Conservation (phyloP, 2,329 filamentous ascomycete species). For the Stachybotrys chlorohalonatus region DNA sequence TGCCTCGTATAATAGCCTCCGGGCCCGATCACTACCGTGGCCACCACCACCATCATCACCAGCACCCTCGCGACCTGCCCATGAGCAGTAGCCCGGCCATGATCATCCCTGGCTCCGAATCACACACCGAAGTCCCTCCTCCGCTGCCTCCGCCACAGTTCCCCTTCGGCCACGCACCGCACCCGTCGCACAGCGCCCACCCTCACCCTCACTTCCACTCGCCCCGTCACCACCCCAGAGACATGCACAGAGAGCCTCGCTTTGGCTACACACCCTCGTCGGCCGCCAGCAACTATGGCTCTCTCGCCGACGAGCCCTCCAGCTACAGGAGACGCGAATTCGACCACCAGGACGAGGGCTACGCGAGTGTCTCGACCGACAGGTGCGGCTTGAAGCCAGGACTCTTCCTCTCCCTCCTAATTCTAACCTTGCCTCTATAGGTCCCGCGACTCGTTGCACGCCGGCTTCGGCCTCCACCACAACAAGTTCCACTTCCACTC, state of each 20-base stretch:
- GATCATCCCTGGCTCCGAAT: conserved; percentile 30
- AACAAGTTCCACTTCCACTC: conserved; percentile 39
- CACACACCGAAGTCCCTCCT: conserved; percentile 22
- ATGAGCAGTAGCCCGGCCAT: conserved; percentile 27
- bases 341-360: conserved; percentile 30
- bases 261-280: conserved; percentile 12
- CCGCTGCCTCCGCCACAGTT: conserved; percentile 35
- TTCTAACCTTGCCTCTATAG: conserved; percentile 15
- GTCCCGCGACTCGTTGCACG: conserved; percentile 30
- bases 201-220: not conserved
- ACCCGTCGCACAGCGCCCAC: not conserved
- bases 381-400: conserved; percentile 15
- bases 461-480: conserved; percentile 41
- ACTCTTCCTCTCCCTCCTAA: not conserved
- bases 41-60: conserved; percentile 13
- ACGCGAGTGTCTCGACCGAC: conserved; percentile 28
- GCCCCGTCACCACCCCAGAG: conserved; percentile 10
- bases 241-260: conserved; percentile 16
- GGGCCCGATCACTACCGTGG: conserved; percentile 10
- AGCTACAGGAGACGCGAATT: conserved; percentile 22
- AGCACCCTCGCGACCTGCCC: conserved; percentile 17
- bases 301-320: conserved; percentile 22
- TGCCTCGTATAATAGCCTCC: conserved; percentile 28
- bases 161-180: conserved; percentile 19
- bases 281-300: conserved; percentile 28